A percentile compares a stretch with the other conserved stretches of the same genome.
These are phyloP conservation scores for Rhazya stricta DNA, from an alignment of 257 asterid species.

Conservation along the genomic window DNA sequence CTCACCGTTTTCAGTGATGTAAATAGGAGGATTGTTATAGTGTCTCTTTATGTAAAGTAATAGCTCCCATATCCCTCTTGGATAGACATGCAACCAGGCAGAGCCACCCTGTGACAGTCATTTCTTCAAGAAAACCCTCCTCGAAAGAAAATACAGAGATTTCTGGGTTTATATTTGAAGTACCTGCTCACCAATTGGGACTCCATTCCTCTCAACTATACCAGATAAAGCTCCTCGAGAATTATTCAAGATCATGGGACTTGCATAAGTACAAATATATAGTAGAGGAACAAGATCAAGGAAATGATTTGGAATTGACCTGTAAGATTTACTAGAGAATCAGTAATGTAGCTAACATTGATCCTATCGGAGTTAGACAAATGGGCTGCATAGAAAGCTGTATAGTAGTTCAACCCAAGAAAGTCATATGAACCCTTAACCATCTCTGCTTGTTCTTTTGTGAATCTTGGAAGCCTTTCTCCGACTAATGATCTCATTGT, in stretches of 20 bases:
- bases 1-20: conserved; percentile 35
- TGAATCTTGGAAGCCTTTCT: conserved; percentile 4
- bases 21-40: conserved; percentile 25
- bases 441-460: neutral
- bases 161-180: neutral
- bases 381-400: neutral
- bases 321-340: neutral
- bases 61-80: conserved; percentile 15
- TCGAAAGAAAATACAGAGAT: neutral
- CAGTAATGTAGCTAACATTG: neutral
- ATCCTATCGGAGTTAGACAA: neutral
- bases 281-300: neutral
- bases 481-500: conserved; percentile 7
- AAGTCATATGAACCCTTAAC: conserved; percentile 12
- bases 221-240: too few relatives aligned
- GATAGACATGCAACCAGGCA: conserved; percentile 19
- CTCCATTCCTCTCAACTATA: neutral
- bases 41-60: conserved; percentile 20
- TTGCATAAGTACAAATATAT: neutral
- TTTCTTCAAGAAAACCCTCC: neutral
- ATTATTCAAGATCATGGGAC: neutral
- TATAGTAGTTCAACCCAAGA: conserved; percentile 13
- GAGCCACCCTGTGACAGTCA: neutral
- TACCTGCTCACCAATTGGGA: conserved; percentile 1
- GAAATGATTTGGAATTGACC: neutral